Evolutionary conservation across 306 rosid species (phyloP).

Genomic region (Hippophae rhamnoides): DNA sequence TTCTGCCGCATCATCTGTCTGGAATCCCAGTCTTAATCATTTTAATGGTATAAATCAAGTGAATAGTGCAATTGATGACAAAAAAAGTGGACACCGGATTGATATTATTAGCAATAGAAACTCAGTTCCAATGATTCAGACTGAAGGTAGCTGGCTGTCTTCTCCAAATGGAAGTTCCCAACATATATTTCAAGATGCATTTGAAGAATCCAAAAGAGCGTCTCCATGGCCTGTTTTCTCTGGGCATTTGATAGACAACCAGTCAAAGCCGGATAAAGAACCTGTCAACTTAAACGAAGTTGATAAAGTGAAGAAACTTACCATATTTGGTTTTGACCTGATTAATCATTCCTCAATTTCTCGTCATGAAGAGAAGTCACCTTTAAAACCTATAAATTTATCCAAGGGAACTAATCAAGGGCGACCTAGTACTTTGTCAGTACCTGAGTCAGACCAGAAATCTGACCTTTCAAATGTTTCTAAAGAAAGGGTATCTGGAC

Average conservation of each 20-base stretch:
- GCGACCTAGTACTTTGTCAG: constrained; percentile 29
- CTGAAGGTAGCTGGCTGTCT: constrained; percentile 52
- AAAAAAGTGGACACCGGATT: constrained; percentile 31
- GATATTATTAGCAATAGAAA: constrained; percentile 41
- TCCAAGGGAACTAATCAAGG: constrained; percentile 29
- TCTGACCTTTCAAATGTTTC: constrained; percentile 42
- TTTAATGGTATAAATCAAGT: constrained; percentile 32
- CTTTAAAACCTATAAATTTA: constrained; percentile 17
- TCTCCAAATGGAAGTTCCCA: constrained; percentile 49
- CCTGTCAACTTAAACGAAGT: constrained; percentile 25
- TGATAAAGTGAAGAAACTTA: constrained; percentile 55
- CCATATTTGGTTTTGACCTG: constrained; percentile 67
- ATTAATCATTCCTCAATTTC: constrained; percentile 31
- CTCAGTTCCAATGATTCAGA: constrained; percentile 33
- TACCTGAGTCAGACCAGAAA: constrained; percentile 40
- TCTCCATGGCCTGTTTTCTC: constrained; percentile 37
- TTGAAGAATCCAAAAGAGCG: constrained; percentile 49
- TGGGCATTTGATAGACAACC: constrained; percentile 32
- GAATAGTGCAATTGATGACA: constrained; percentile 32
- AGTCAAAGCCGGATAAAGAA: constrained; percentile 32
- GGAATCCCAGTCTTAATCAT: constrained; percentile 43
- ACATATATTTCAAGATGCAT: constrained; percentile 40
- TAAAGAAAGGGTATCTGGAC: constrained; percentile 38
- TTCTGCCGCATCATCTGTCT: constrained; percentile 41
- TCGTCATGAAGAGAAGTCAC: constrained; percentile 26